Percentiles rank a stretch among this genome's conserved stretches.
phyloP scores from a whole-genome alignment of 768 basidiomycete species.

The Xanthoconium purpureum region DNA sequence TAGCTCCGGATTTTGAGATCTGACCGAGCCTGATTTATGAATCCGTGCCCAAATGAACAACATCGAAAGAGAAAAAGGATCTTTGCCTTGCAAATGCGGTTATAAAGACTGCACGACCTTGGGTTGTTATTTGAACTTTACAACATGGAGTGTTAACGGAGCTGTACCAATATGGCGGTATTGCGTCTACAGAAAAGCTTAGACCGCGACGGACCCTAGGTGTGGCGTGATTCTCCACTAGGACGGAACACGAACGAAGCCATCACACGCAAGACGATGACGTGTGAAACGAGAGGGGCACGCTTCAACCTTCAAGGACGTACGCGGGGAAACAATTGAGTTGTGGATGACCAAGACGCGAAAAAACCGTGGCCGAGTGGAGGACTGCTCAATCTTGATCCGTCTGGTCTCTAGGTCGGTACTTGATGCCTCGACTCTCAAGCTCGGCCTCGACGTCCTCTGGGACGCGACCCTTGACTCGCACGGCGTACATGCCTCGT shows the following conservation, averaged over 20 bases:
- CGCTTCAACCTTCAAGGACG: neutral
- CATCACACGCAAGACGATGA: conserved; percentile 8
- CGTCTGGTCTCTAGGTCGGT: conserved; percentile 80
- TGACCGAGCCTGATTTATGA: neutral
- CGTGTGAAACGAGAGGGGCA: conserved; percentile 11
- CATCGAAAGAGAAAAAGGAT: neutral
- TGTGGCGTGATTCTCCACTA: conserved; percentile 1
- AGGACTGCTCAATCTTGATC: conserved; percentile 54
- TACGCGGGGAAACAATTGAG: neutral
- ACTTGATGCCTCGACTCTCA: conserved; percentile 72
- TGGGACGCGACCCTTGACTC: conserved; percentile 80
- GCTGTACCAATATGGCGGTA: neutral
- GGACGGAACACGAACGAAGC: conserved; percentile 1
- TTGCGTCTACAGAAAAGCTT: conserved; percentile 9
- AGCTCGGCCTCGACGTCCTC: conserved; percentile 84
- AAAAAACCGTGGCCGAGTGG: neutral
- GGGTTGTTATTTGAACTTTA: neutral
- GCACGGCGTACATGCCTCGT: conserved; percentile 90
- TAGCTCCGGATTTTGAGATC: neutral
- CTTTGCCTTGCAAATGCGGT: neutral
- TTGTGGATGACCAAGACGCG: neutral
- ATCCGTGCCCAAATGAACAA: neutral
- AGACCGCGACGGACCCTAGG: neutral
- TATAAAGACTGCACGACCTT: neutral
- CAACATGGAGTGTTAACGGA: neutral